Conservation (phyloP, 2,329 filamentous ascomycete species). For the Dactylella cylindrospora region DNA sequence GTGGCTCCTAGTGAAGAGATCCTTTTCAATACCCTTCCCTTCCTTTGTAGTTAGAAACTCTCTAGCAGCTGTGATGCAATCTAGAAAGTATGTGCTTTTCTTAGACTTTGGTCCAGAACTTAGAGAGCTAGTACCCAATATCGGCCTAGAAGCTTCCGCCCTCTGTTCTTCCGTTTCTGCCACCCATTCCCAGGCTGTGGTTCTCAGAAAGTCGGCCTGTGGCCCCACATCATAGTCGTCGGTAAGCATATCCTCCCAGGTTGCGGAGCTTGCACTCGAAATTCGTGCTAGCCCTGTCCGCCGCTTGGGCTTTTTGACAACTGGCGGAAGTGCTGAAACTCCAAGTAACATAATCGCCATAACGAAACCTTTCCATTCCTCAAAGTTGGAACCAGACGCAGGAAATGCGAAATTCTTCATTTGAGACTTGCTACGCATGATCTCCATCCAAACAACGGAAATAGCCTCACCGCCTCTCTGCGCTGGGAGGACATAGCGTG, state of each 20-base stretch:
- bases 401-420: conserved; percentile 35
- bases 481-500: conserved; percentile 45
- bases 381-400: conserved; percentile 38
- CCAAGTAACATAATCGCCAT: conserved; percentile 48
- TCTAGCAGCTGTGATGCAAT: conserved; percentile 62
- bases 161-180: conserved; percentile 59
- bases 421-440: conserved; percentile 41
- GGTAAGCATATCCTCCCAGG: conserved; percentile 48
- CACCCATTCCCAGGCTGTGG: conserved; percentile 70
- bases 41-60: conserved; percentile 65
- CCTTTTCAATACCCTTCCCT: conserved; percentile 62
- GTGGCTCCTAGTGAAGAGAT: conserved; percentile 66
- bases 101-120: conserved; percentile 15
- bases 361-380: conserved; percentile 49
- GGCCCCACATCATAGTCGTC: conserved; percentile 49
- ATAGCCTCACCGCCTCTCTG: conserved; percentile 47
- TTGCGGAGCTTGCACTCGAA: conserved; percentile 54
- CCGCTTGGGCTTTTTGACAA: conserved; percentile 45
- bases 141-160: conserved; percentile 23
- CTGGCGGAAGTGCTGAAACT: conserved; percentile 46
- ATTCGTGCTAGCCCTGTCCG: conserved; percentile 50
- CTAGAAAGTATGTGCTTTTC: conserved; percentile 54
- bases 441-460: conserved; percentile 47
- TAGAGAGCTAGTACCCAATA: conserved; percentile 5
- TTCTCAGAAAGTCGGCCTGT: conserved; percentile 56